Percentiles rank a stretch among this genome's conserved stretches.
phyloP scores from a whole-genome alignment of 108 stramenopile species.

The Nitzschia sp. region DNA sequence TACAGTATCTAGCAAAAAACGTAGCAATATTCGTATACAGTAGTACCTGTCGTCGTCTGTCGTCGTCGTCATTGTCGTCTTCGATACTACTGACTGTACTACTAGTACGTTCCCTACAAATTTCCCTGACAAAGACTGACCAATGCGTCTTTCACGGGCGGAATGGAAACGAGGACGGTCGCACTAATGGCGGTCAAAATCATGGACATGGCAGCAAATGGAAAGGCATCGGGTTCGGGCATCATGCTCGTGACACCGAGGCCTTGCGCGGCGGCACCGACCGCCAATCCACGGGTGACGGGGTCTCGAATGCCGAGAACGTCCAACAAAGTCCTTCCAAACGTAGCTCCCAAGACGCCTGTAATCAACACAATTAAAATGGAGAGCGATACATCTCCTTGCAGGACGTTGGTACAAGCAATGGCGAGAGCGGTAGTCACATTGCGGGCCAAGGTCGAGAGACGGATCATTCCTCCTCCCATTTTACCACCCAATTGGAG shows the following conservation, averaged over 20 bases:
- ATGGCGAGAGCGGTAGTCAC: slow-evolving; percentile 92
- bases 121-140: slow-evolving; percentile 40
- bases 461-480: slow-evolving; percentile 50
- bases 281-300: slow-evolving; percentile 82
- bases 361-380: slow-evolving; percentile 88
- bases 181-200: slow-evolving; percentile 78
- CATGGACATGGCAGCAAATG: slow-evolving; percentile 95
- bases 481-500: slow-evolving; percentile 45
- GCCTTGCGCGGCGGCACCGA: slow-evolving; percentile 92
- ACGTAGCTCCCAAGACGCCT: slow-evolving; percentile 90
- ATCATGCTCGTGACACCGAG: slow-evolving; percentile 88
- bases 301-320: slow-evolving; percentile 76
- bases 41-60: too few relatives aligned
- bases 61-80: too few relatives aligned
- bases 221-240: slow-evolving; percentile 88
- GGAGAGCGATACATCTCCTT: slow-evolving; percentile 84
- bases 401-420: slow-evolving; percentile 77
- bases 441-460: slow-evolving; percentile 78
- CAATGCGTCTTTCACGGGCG: slow-evolving; percentile 54
- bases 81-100: too few relatives aligned
- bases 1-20: too few relatives aligned
- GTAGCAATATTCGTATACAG: too few relatives aligned
- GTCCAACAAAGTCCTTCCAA: slow-evolving; percentile 76
- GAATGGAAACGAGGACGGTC: slow-evolving; percentile 74
- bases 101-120: too few relatives aligned